phyloP scores from a whole-genome alignment of 768 basidiomycete species.

The Hebeloma cylindrosporum region DNA sequence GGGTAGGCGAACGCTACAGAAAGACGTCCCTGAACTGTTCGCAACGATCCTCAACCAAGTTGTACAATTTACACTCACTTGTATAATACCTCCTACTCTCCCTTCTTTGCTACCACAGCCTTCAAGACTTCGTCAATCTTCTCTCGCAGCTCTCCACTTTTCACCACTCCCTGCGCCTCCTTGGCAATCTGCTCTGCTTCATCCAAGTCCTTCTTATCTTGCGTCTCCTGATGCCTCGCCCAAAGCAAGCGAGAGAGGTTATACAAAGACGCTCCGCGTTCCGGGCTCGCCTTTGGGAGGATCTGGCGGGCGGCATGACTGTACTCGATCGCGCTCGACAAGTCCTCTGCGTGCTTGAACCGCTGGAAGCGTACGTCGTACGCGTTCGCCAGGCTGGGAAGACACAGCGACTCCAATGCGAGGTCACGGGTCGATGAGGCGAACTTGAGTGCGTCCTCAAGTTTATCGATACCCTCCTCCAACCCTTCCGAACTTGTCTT shows the following conservation, averaged over 20 bases:
- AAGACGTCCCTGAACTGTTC: too few relatives aligned
- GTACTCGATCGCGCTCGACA: neutral
- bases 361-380: neutral
- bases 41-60: too few relatives aligned
- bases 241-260: slow-evolving; percentile 8
- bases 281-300: neutral
- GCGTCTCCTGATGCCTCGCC: neutral
- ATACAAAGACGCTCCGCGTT: neutral
- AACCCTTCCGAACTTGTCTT: neutral
- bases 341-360: neutral
- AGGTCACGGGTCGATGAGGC: neutral
- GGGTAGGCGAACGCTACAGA: too few relatives aligned
- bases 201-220: neutral
- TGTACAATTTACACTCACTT: too few relatives aligned
- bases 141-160: neutral
- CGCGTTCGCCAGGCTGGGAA: neutral
- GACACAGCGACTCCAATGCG: neutral
- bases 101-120: too few relatives aligned
- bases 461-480: neutral
- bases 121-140: neutral
- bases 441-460: neutral
- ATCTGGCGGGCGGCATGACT: neutral
- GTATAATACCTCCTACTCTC: too few relatives aligned
- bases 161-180: neutral
- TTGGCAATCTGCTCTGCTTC: neutral